Base-by-base conservation (phyloP, 495 filamentous ascomycete genomes). In the Talaromyces wortmannii region DNA sequence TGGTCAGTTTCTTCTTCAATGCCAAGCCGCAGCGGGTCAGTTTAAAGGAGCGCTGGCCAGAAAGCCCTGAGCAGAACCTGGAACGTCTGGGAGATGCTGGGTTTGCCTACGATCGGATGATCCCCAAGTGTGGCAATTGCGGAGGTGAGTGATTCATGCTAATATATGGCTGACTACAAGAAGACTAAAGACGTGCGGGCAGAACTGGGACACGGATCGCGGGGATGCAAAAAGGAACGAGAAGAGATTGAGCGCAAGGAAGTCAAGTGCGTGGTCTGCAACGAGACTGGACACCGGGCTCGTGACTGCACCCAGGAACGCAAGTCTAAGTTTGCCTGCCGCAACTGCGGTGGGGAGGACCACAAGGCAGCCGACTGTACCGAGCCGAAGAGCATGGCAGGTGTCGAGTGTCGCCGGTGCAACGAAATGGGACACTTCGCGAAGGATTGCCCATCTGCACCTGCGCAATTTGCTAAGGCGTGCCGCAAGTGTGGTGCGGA, bases 361-460 rank as follows among this genome's bases (percentile, higher is more conserved):
- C 87, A 90, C 57, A 75, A 69, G 13, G 71, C 80, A 11, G 63
- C 73, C 13, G 85, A 89, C 2, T 90, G 87, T 58, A 65, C 85
- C 0, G 76, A 95, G 67, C 88, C 89, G 29, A 86, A 84, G 31
- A 85, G 83, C 52, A 82, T 87, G 18, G 83, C 78, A 13, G 78
- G 78, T 51, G 83, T 95, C 4, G 90, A 96, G 67, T 97, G 92
- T 67, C 85, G 83, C 48, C 84, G 85, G 46, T 95, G 91, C 69
- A 75, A 78, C 36, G 76, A 87, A 67, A 86, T 79, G 52, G 92
- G 92, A 5, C 92, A 96, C 59, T 94, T 92, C 67, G 82, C 87
- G 3, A 82, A 81, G 55, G 90, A 95, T 58, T 97, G 92, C 62
- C 90, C 89, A 31, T 75, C 82, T 59, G 72, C 64, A 16, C 65